A percentile compares a stretch with the other conserved stretches of the same genome.
These are phyloP conservation scores for Fusarium ramigenum DNA, from an alignment of 2,329 filamentous ascomycete species.

Conservation along the genomic window DNA sequence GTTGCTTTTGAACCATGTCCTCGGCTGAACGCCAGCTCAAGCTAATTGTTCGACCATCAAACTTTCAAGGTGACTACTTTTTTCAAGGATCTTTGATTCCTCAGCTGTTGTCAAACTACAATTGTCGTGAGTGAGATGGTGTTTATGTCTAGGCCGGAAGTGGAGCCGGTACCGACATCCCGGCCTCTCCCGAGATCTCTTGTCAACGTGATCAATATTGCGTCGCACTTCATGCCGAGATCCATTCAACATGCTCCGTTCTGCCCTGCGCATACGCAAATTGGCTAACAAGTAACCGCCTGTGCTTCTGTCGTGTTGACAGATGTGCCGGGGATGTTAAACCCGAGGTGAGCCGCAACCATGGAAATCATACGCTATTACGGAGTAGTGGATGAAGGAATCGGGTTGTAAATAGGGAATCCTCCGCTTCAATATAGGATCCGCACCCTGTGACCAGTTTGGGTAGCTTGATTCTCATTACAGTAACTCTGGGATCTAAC, in stretches of 20 bases:
- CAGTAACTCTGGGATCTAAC: background rate
- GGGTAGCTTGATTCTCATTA: background rate
- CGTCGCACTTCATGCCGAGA: constrained; percentile 20
- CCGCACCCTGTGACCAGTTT: too few relatives aligned
- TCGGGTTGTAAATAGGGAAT: background rate
- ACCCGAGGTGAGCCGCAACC: constrained; percentile 28
- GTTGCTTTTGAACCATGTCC: background rate
- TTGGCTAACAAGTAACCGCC: background rate
- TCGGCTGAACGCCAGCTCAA: background rate
- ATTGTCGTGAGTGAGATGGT: constrained; percentile 8
- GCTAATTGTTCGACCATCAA: constrained; percentile 8
- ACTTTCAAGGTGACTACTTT: background rate
- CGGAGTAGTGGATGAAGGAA: background rate
- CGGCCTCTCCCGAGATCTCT: constrained; percentile 28
- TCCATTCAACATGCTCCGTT: background rate
- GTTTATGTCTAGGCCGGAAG: background rate
- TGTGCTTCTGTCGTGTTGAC: background rate
- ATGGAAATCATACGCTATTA: background rate
- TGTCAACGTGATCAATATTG: constrained; percentile 24
- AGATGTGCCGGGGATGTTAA: background rate
- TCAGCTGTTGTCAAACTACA: background rate
- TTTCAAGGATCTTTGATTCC: background rate
- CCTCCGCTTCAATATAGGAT: background rate
- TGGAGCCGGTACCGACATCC: constrained; percentile 26
- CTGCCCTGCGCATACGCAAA: background rate